These are phyloP conservation scores for Podila clonocystis DNA, from an alignment of 192 early-diverging fungal species.

Conservation along the genomic window DNA sequence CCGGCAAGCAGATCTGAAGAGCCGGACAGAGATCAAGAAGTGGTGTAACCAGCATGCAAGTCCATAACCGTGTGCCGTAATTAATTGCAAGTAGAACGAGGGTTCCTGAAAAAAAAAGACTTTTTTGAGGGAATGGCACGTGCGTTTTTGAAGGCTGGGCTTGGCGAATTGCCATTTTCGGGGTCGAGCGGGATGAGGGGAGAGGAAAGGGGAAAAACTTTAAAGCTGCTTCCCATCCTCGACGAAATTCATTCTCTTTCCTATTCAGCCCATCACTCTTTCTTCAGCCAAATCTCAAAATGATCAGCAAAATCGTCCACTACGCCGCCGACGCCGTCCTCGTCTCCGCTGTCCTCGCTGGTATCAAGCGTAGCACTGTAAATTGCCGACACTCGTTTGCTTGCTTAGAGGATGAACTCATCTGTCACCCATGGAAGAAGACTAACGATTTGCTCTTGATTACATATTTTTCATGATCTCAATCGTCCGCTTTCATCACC, in stretches of 20 bases:
- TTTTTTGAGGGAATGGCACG: not conserved
- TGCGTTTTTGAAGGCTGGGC: not conserved
- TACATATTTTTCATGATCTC: not conserved
- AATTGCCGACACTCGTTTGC: conserved; percentile 28
- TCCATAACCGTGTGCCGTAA: too few species aligned
- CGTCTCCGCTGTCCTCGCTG: conserved; percentile 67
- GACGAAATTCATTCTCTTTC: not conserved
- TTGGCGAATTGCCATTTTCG: not conserved
- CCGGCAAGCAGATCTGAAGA: conserved; percentile 80
- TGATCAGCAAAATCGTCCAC: conserved; percentile 62
- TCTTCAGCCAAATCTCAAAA: conserved; percentile 1
- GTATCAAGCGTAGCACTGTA: conserved; percentile 66
- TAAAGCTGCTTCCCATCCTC: not conserved
- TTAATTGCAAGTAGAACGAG: not conserved
- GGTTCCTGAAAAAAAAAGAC: not conserved
- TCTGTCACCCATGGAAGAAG: conserved; percentile 2
- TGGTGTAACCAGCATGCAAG: conserved; percentile 15
- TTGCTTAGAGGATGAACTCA: not conserved
- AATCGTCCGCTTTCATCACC: not conserved
- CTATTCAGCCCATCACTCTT: not conserved
- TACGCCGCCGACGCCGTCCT: conserved; percentile 65
- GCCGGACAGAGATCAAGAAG: conserved; percentile 63
- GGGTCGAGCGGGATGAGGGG: too few species aligned
- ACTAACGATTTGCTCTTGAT: not conserved
- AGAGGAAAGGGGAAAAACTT: too few species aligned